Evolutionary conservation across 2,329 filamentous ascomycete genomes (phyloP).

Genomic region (Fusarium goolgardi): DNA sequence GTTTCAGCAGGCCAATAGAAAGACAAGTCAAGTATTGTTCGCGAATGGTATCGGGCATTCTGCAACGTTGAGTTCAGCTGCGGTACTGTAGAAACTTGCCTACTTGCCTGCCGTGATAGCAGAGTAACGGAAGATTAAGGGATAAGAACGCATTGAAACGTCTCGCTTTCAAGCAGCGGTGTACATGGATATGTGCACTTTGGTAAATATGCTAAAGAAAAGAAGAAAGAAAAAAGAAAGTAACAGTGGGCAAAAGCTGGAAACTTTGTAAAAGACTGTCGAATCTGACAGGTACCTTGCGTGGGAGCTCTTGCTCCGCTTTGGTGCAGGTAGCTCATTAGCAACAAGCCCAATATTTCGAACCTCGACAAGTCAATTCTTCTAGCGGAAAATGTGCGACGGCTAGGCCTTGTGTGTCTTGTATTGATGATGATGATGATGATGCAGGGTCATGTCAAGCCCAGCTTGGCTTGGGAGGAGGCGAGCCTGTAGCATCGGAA

Average conservation of each 20-base stretch:
- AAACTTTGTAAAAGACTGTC: constrained; percentile 6
- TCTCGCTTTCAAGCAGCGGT: constrained; percentile 21
- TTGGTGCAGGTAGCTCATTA: constrained; percentile 35
- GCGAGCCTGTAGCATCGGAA: constrained; percentile 11
- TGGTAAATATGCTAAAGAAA: constrained; percentile 12
- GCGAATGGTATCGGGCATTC: constrained; percentile 8
- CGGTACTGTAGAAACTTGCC: constrained; percentile 6
- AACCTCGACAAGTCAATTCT: constrained; percentile 39
- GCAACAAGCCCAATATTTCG: constrained; percentile 30
- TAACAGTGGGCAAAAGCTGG: constrained; percentile 1
- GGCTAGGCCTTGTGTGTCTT: constrained; percentile 40
- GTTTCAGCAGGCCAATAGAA: background rate
- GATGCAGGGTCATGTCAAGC: constrained; percentile 22
- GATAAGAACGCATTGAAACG: constrained; percentile 6
- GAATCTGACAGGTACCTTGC: constrained; percentile 41
- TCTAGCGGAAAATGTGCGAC: constrained; percentile 26
- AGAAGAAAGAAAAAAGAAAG: constrained; percentile 4
- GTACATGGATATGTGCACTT: constrained; percentile 12
- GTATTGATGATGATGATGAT: constrained; percentile 35
- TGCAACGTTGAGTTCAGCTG: constrained; percentile 3
- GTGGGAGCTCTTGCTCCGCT: constrained; percentile 39
- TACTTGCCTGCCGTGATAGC: constrained; percentile 16
- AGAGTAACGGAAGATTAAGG: constrained; percentile 8
- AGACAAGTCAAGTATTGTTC: background rate
- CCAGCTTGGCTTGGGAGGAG: constrained; percentile 18